These are phyloP conservation scores for Grigorovia jiainica DNA, from an alignment of 805 yeast genomes.

Conservation along the genomic window DNA sequence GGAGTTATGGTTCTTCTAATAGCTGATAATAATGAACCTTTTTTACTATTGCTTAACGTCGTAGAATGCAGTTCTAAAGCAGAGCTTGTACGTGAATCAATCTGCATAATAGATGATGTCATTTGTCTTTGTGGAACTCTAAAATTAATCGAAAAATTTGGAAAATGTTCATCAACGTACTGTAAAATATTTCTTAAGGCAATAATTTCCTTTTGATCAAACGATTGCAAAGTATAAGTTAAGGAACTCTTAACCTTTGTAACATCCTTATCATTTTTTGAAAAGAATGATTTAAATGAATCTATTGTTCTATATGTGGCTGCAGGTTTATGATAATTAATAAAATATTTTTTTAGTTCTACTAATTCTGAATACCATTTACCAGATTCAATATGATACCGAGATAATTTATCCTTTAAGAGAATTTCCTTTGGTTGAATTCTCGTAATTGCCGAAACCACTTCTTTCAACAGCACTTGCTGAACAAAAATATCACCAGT, in stretches of 20 bases:
- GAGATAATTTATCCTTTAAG: slow-evolving; percentile 38
- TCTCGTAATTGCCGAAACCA: slow-evolving; percentile 65
- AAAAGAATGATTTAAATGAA: slow-evolving; percentile 33
- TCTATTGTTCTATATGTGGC: slow-evolving; percentile 32
- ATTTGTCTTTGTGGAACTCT: slow-evolving; percentile 56
- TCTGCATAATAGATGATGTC: slow-evolving; percentile 50
- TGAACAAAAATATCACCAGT: slow-evolving; percentile 73
- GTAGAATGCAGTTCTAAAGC: slow-evolving; percentile 65
- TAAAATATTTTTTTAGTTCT: slow-evolving; percentile 49
- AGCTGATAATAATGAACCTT: slow-evolving; percentile 63
- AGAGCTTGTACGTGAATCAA: slow-evolving; percentile 71
- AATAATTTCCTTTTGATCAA: slow-evolving; percentile 41
- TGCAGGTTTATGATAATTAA: slow-evolving; percentile 42
- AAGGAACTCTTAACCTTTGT: slow-evolving; percentile 15
- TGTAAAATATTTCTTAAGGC: slow-evolving; percentile 56
- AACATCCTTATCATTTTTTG: slow-evolving; percentile 12
- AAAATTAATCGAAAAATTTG: slow-evolving; percentile 52
- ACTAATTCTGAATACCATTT: slow-evolving; percentile 48
- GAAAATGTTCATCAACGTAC: slow-evolving; percentile 67
- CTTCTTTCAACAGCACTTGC: slow-evolving; percentile 46
- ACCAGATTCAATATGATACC: slow-evolving; percentile 35
- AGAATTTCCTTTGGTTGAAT: slow-evolving; percentile 76
- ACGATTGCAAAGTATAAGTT: slow-evolving; percentile 18
- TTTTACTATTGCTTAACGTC: slow-evolving; percentile 43
- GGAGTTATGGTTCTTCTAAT: slow-evolving; percentile 68